Evolutionary conservation across 2,329 filamentous ascomycete genomes (phyloP).

Genomic region (Annulohypoxylon truncatum): DNA sequence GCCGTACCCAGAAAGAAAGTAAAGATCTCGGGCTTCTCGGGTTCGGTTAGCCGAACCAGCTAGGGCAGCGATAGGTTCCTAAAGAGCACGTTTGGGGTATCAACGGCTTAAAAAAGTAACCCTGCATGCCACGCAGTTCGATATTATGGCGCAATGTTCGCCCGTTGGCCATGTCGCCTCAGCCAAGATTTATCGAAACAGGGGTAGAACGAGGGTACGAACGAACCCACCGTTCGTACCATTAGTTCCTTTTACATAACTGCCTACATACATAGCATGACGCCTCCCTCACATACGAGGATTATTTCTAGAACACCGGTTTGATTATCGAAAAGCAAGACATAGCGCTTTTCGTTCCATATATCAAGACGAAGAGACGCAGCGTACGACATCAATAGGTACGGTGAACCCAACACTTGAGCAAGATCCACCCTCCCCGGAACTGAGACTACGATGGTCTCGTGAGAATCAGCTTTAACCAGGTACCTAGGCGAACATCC

Average conservation of each 20-base stretch:
- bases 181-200: constrained; percentile 26
- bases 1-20: constrained; percentile 9
- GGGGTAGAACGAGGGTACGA: constrained; percentile 19
- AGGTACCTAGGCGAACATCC: background rate
- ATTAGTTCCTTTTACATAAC: background rate
- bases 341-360: background rate
- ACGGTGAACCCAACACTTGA: background rate
- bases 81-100: constrained; percentile 38
- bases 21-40: constrained; percentile 22
- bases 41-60: constrained; percentile 31
- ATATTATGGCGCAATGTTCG: constrained; percentile 34
- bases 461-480: background rate
- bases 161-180: constrained; percentile 22
- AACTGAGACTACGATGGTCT: background rate
- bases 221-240: constrained; percentile 1
- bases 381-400: background rate
- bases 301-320: constrained; percentile 4
- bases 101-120: constrained; percentile 41
- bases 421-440: background rate
- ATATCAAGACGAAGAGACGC: background rate
- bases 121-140: constrained; percentile 29
- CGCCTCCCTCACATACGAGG: background rate
- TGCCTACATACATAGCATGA: constrained; percentile 1
- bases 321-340: background rate
- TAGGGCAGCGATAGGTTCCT: constrained; percentile 35